A percentile compares a stretch with the other conserved stretches of the same genome.
phyloP scores from a whole-genome alignment of 441 rosid genomes.

The Croton laevigatus region DNA sequence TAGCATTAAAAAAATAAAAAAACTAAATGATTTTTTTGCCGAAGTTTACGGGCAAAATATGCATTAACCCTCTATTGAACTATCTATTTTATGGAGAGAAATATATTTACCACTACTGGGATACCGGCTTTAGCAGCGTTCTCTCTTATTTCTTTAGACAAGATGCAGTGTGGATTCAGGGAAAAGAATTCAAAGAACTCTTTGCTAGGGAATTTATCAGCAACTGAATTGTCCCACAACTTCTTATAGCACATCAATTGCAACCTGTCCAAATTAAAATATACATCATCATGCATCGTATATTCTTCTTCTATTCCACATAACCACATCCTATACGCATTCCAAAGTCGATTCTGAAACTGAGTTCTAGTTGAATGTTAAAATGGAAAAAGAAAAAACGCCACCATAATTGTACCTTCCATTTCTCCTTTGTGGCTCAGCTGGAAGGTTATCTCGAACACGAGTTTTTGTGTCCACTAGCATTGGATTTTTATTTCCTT shows the following conservation, averaged over 20 bases:
- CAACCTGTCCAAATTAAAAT: conserved; percentile 41
- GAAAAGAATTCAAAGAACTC: conserved; percentile 36
- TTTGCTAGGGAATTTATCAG: conserved; percentile 42
- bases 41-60: no score
- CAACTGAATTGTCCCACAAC: conserved; percentile 67
- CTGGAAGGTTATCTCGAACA: conserved; percentile 47
- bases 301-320: conserved; percentile 4
- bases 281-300: neutral
- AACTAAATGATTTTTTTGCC: no score
- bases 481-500: conserved; percentile 38
- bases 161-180: conserved; percentile 39
- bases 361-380: neutral
- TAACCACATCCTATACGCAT: neutral
- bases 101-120: conserved; percentile 50
- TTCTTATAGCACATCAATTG: conserved; percentile 86
- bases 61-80: no score
- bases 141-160: conserved; percentile 62
- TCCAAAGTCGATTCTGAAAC: conserved; percentile 8
- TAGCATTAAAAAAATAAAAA: no score
- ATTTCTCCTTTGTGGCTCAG: conserved; percentile 75
- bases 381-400: conserved; percentile 3
- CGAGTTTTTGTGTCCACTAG: conserved; percentile 79
- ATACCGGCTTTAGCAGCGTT: conserved; percentile 46
- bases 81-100: neutral
- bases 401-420: conserved; percentile 52